Base-by-base conservation (phyloP, 1,139 yeast genomes). In the Magnusiomyces suaveolens region DNA sequence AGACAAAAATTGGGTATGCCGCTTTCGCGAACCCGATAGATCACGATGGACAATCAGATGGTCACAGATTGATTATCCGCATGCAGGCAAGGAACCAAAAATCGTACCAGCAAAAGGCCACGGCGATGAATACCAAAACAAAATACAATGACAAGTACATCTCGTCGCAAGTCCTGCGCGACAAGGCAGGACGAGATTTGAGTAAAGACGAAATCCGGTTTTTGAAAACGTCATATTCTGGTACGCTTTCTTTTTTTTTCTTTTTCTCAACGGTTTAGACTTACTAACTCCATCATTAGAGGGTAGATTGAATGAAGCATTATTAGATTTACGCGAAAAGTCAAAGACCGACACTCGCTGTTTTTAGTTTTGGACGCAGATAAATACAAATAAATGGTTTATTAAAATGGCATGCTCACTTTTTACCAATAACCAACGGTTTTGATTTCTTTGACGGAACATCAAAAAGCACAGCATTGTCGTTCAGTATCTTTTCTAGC, bases 261-360 rank as follows among this genome's bases (percentile, higher is more conserved):
- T 14, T 12, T 21, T 33, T 46, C 29, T 23, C 6, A 29, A 6
- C 14, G 23, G 29, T 20, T 4, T 43, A 16, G 14, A 41, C 20
- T 18, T 8, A 47, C 50, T 47, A 47, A 47, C 29, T 21, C 21
- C 10, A 2, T 24, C 23, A 2, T 12, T 53, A 38, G 66, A 66
- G 1, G 79, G 79, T 1, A 65, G 64, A 21, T 53, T 75, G 23
- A 72, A 75, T 55, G 78, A 76, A 58, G 75, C 72, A 47, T 52
- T 75, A 41, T 64, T 76, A n/a, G 70, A 72, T 25, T 58, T 73
- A 32, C 68, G 73, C 46, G 71, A 72, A 52, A 67, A 65, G 54
- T 56, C 62, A 3, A 67, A 67, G 44, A 64, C 72, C 2, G 79
- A 74, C 54, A 68, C 70, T 8, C 62, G 69, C 50, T 70, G 74